These are phyloP conservation scores for Hymenoscyphus fraxineus DNA, from an alignment of 2,329 filamentous ascomycete genomes.

Conservation along the genomic window DNA sequence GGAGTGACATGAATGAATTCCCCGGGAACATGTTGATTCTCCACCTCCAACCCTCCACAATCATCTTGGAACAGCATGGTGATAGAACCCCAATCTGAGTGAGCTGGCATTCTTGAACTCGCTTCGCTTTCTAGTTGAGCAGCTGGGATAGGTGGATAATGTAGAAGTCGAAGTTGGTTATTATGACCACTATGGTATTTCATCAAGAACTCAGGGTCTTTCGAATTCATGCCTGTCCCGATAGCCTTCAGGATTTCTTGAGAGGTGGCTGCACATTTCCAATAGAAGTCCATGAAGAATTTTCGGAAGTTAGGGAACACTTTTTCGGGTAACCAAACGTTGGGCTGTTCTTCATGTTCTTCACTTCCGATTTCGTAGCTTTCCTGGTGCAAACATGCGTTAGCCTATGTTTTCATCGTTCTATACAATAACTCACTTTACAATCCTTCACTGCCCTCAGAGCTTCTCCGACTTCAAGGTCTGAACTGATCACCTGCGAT, in stretches of 20 bases:
- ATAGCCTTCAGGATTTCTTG: slow-evolving; percentile 44
- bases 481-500: slow-evolving; percentile 42
- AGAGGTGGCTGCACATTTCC: slow-evolving; percentile 42
- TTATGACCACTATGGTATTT: slow-evolving; percentile 51
- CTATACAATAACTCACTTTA: slow-evolving; percentile 40
- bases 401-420: background rate
- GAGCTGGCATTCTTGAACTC: slow-evolving; percentile 46
- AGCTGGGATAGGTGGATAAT: slow-evolving; percentile 51
- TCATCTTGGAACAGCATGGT: slow-evolving; percentile 53
- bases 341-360: slow-evolving; percentile 42
- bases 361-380: slow-evolving; percentile 51
- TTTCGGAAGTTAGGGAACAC: slow-evolving; percentile 44
- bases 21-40: slow-evolving; percentile 39
- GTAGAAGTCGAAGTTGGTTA: slow-evolving; percentile 57
- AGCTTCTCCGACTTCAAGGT: slow-evolving; percentile 40
- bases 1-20: slow-evolving; percentile 41
- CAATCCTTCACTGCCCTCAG: slow-evolving; percentile 46
- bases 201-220: slow-evolving; percentile 43
- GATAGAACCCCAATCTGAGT: slow-evolving; percentile 49
- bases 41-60: slow-evolving; percentile 47
- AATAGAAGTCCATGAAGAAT: slow-evolving; percentile 49
- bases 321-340: slow-evolving; percentile 46
- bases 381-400: slow-evolving; percentile 38
- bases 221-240: slow-evolving; percentile 45
- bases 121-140: slow-evolving; percentile 40